A percentile compares a stretch with the other conserved stretches of the same genome.
Conservation (phyloP, 2,329 filamentous ascomycete genomes). For the Penicillium glabrum region DNA sequence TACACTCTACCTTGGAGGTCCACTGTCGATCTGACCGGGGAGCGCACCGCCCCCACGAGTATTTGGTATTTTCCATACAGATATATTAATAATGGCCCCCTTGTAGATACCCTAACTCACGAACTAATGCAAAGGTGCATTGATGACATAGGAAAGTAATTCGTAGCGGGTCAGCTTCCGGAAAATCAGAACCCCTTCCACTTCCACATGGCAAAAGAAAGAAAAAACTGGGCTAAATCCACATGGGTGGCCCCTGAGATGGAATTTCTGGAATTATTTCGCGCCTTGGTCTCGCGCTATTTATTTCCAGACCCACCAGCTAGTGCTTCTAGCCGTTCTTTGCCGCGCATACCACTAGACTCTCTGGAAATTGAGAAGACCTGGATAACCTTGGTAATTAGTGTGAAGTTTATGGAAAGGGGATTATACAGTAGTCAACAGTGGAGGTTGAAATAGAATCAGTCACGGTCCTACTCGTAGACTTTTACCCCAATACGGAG, state of each 20-base stretch:
- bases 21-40: conserved; percentile 1
- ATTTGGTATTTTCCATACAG: background rate
- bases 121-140: background rate
- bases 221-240: background rate
- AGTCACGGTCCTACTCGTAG: no score
- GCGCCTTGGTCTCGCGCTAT: conserved; percentile 4
- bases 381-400: background rate
- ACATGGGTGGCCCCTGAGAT: conserved; percentile 16
- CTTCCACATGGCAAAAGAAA: background rate
- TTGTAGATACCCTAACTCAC: background rate
- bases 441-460: conserved; percentile 8
- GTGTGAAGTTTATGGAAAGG: background rate
- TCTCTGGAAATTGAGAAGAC: background rate
- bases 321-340: conserved; percentile 29
- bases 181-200: background rate
- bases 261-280: conserved; percentile 19
- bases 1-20: background rate
- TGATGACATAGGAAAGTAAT: background rate
- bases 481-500: background rate
- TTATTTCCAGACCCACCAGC: conserved; percentile 24
- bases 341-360: conserved; percentile 8
- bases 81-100: background rate
- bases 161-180: background rate
- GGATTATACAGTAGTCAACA: background rate
- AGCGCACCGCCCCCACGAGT: background rate